These are phyloP conservation scores for Tothia fuscella DNA, from an alignment of 2,329 filamentous ascomycete species.

Conservation along the genomic window DNA sequence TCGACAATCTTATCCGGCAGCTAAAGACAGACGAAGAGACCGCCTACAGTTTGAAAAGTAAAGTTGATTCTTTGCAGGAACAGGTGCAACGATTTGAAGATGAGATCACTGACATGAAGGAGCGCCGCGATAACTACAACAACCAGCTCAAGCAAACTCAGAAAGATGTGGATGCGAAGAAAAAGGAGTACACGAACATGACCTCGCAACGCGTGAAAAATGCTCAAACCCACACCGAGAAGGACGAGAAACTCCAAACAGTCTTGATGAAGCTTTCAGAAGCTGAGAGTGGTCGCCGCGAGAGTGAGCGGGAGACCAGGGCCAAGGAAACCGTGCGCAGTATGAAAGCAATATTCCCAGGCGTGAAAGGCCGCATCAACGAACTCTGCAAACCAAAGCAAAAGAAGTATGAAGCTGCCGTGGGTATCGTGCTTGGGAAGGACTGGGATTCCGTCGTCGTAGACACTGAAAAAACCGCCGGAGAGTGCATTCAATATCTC, in stretches of 20 bases:
- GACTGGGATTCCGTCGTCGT: slow-evolving; percentile 93
- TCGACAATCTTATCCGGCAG: slow-evolving; percentile 79
- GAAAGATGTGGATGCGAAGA: slow-evolving; percentile 72
- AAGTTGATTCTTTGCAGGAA: slow-evolving; percentile 67
- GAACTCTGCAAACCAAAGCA: slow-evolving; percentile 93
- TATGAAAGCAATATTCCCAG: slow-evolving; percentile 81
- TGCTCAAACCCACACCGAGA: slow-evolving; percentile 71
- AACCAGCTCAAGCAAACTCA: slow-evolving; percentile 54
- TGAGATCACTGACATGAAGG: slow-evolving; percentile 56
- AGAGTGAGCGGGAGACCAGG: slow-evolving; percentile 68
- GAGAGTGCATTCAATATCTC: slow-evolving; percentile 88
- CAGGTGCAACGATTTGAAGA: slow-evolving; percentile 61
- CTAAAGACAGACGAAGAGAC: slow-evolving; percentile 86
- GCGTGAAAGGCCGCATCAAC: slow-evolving; percentile 79
- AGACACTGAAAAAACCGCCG: slow-evolving; percentile 85
- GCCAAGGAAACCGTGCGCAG: slow-evolving; percentile 75
- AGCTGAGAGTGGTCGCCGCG: slow-evolving; percentile 72
- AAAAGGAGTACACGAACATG: slow-evolving; percentile 77
- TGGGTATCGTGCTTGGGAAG: slow-evolving; percentile 80
- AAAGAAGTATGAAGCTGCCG: slow-evolving; percentile 89
- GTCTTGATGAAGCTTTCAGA: slow-evolving; percentile 70
- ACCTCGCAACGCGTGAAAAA: slow-evolving; percentile 73
- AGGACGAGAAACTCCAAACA: slow-evolving; percentile 83
- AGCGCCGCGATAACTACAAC: slow-evolving; percentile 54
- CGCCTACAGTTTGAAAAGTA: slow-evolving; percentile 77